Evolutionary conservation across 257 asterid genomes (phyloP), one percentile per base, ranked within the genome.

Genomic region (Plantago elongata): DNA sequence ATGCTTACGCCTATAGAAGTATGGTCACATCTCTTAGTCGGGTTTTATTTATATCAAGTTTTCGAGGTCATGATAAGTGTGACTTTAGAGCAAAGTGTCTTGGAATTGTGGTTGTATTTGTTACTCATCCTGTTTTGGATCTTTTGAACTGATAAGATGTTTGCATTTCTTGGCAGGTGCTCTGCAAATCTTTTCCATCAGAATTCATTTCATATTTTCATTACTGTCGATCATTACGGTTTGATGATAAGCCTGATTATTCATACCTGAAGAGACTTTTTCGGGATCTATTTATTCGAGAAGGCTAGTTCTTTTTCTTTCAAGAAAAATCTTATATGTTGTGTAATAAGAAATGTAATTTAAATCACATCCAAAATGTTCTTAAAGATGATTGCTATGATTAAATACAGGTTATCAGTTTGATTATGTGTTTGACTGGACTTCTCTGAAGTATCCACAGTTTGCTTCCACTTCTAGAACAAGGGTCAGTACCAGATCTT

Each of bases 371-470:
- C 51, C 17, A 13, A n/a, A 22, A 40, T 45, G 48, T 71, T 11
- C 47, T 29, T 48, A n/a, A 45, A 9, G 17, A 51, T 22, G 2
- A 22, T 61, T n/a, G 43, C 42, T 56, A n/a, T 55, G 17, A 37
- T 60, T 7, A 58, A 11, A 45, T 13, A 30, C 79, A 92, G 98
- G 97, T 74, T 89, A 81, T 78, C 98, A 86, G 72, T 92, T 86
- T 72, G 98, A 91, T 77, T 83, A 81, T 73, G 90, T 91, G 63
- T 91, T 88, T 68, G 98, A 88, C 82, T 92, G 98, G 98, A 92
- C 97, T 44, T 72, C 80, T 57, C 72, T 91, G 80, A 88, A 88
- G 87, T 82, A 86, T 75, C 97, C 98, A 42, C 95, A 86, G 72
- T 71, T 80, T 60, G 86, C 95, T 69, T 88, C 97, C 64, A 83